Conservation (phyloP, 1,139 yeast genomes). For the Scheffersomyces segobiensis region DNA sequence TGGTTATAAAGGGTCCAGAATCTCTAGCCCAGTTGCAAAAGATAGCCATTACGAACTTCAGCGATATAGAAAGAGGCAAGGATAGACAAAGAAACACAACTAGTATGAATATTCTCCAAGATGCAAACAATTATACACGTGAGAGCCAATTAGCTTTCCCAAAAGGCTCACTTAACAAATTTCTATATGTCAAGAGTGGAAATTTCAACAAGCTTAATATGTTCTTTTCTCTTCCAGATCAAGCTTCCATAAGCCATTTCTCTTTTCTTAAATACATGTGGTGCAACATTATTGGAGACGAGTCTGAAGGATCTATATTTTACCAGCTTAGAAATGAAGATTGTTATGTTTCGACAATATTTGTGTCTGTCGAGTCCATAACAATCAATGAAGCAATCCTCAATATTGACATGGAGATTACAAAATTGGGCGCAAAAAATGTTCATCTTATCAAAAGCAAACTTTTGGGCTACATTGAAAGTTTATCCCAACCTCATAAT, state of each 20-base stretch:
- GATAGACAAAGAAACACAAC: neutral
- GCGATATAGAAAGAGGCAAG: conserved; percentile 16
- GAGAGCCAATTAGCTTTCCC: neutral
- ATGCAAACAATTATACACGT: neutral
- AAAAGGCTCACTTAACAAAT: neutral
- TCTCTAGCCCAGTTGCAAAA: conserved; percentile 58
- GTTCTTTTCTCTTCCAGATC: conserved; percentile 34
- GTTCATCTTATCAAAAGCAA: conserved; percentile 10
- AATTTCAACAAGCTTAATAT: conserved; percentile 27
- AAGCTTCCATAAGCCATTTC: conserved; percentile 9
- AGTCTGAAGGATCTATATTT: conserved; percentile 46
- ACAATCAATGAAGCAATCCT: conserved; percentile 32
- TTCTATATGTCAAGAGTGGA: conserved; percentile 5
- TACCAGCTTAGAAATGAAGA: conserved; percentile 22
- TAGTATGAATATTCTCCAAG: neutral
- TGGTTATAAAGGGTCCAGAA: conserved; percentile 65
- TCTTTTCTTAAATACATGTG: conserved; percentile 42
- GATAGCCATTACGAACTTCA: conserved; percentile 45
- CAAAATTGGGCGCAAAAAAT: conserved; percentile 36
- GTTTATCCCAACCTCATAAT: neutral
- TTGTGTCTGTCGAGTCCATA: conserved; percentile 41
- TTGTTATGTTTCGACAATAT: conserved; percentile 32
- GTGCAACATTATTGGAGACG: conserved; percentile 66
- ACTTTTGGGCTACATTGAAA: neutral
- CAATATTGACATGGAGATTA: conserved; percentile 48